Evolutionary conservation across 768 basidiomycete genomes (phyloP).

Genomic region (Macrolepiota dolichaula): DNA sequence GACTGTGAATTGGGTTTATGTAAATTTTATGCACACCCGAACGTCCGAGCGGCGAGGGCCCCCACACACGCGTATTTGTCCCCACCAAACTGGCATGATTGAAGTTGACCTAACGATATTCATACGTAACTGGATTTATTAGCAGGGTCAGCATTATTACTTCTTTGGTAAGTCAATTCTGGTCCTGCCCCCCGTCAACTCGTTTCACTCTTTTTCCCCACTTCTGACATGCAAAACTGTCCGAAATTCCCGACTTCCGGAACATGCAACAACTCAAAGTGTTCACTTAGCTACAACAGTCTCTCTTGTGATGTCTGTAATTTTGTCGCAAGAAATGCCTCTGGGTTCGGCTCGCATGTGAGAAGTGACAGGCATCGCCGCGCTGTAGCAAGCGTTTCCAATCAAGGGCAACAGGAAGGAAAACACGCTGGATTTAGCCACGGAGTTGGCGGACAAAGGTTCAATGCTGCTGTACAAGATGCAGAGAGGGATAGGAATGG

Average conservation of each 20-base stretch:
- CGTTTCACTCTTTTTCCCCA: background rate
- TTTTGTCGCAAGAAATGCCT: slow-evolving; percentile 23
- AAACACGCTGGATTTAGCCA: no score
- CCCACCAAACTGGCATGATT: background rate
- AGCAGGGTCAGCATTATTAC: background rate
- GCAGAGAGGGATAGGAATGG: slow-evolving; percentile 55
- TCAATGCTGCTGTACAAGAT: slow-evolving; percentile 40
- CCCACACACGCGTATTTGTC: background rate
- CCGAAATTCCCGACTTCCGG: slow-evolving; percentile 32
- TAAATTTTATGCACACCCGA: no score
- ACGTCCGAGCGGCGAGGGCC: background rate
- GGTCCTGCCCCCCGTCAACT: background rate
- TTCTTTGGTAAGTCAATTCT: background rate
- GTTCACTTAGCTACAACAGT: slow-evolving; percentile 32
- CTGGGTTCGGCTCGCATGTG: background rate
- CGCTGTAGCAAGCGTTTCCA: background rate
- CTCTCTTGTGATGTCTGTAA: slow-evolving; percentile 36
- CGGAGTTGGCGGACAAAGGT: no score
- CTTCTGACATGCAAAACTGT: slow-evolving; percentile 26
- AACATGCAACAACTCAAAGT: slow-evolving; percentile 27
- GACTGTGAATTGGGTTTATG: no score
- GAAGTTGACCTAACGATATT: background rate
- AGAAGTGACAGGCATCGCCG: slow-evolving; percentile 4
- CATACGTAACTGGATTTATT: background rate
- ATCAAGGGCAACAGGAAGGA: no score